Percentiles rank a stretch among this genome's conserved stretches.
These are phyloP conservation scores for Acacia pycnantha DNA, from an alignment of 331 rosid species.

Conservation along the genomic window DNA sequence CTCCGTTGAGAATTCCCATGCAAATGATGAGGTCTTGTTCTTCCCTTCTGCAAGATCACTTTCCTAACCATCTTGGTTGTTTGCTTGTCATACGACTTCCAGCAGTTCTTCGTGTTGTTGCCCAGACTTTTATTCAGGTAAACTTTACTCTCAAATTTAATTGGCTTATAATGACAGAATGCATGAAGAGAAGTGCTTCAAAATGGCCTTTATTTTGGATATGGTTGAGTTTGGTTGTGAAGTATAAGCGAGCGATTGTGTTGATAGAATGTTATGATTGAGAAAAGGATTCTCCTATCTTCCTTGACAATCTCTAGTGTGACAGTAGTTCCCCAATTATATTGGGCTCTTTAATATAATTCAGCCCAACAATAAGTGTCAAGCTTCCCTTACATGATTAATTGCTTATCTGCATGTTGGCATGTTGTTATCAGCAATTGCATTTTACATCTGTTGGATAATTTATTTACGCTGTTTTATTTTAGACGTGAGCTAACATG, in stretches of 20 bases:
- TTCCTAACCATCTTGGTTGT: conserved; percentile 84
- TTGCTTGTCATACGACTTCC: conserved; percentile 73
- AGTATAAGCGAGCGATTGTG: background rate
- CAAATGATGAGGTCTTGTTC: conserved; percentile 77
- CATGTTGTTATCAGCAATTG: background rate
- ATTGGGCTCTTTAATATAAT: background rate
- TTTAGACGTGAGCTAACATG: conserved; percentile 2
- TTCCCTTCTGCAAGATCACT: conserved; percentile 78
- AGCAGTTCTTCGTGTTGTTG: conserved; percentile 55
- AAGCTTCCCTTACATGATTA: background rate
- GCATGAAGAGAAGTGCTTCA: background rate
- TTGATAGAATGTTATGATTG: background rate
- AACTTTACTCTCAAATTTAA: conserved; percentile 16
- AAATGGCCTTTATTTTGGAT: background rate
- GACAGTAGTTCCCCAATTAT: background rate
- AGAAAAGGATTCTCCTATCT: background rate
- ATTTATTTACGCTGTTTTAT: background rate
- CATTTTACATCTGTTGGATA: background rate
- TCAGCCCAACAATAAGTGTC: background rate
- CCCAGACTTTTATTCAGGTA: conserved; percentile 71
- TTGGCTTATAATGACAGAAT: conserved; percentile 9
- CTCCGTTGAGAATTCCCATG: conserved; percentile 76
- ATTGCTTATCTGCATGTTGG: background rate
- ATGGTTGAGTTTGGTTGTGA: background rate
- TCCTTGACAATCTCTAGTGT: background rate